Evolutionary conservation across 495 filamentous ascomycete genomes (phyloP), one percentile per base, ranked within the genome.

Genomic region (Aspergillus ellipticus): DNA sequence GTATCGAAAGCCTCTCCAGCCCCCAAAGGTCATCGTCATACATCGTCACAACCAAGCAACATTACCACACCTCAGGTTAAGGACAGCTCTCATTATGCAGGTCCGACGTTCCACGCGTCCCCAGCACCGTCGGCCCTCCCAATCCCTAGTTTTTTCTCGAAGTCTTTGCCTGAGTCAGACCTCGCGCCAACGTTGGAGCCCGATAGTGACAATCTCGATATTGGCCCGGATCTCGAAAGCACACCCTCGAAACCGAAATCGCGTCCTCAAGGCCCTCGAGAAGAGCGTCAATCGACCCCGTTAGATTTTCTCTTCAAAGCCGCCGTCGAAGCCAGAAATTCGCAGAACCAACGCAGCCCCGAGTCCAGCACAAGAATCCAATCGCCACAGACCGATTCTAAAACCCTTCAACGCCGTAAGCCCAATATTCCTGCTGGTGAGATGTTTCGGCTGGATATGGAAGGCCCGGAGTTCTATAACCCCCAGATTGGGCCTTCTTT

Each of bases 71-170:
- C 81, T 16, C 80, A 76, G 42, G n/a, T 65, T 19, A 77, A 74
- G 56, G 69, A 74, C 24, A 68, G 65, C 66, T 81, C 56, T 80
- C 89, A 55, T 37, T 99, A 96, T 70, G 94, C 94, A 13, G 94
- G 94, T 15, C 89, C 92, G 15, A 95, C 90, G 0, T 99, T 99
- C 70, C 93, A 97, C 67, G 88, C 90, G 10, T 99, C 94, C 2
- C 94, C 94, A 13, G 92, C 92, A 3, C 89, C 95, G 2, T 93
- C 92, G 3, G 83, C 90, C n/a, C 80, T 99, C 5, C 95, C 95
- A 0, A 89, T 96, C 41, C 94, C 94, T 1, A 94, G 85, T 67
- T 96, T 96, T 67, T 82, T 96, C 51, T 89, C 88, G n/a, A 92
- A 86, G 53, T 87, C 90, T 0, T 75, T 90, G 11, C 85, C 87